These are phyloP conservation scores for Planoprotostelium fungivorum DNA, from an alignment of 78 protist species.

Conservation along the genomic window DNA sequence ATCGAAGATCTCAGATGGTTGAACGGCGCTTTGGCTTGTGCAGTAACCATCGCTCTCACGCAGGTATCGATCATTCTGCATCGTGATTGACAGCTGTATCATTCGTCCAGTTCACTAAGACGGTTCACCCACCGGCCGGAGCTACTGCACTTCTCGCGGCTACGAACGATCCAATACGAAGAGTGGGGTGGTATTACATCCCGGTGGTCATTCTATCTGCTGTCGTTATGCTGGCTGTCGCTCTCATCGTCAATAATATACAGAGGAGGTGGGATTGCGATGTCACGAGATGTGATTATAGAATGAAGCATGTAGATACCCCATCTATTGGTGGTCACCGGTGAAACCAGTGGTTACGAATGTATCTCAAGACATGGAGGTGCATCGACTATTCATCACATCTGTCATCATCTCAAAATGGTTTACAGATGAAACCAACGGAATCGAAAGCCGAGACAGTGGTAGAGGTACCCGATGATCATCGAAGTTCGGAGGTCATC, in stretches of 20 bases:
- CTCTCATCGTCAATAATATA: conserved; percentile 3
- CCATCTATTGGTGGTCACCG: neutral
- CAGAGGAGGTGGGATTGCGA: neutral
- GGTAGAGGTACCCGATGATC: too few species aligned
- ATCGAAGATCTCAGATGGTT: neutral
- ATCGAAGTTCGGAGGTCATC: too few species aligned
- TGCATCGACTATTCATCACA: too few species aligned
- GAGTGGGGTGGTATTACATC: neutral
- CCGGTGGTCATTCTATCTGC: neutral
- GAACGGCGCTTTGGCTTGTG: neutral
- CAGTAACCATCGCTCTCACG: neutral
- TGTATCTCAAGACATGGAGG: neutral
- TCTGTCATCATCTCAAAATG: too few species aligned
- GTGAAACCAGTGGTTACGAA: neutral
- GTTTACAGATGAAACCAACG: too few species aligned
- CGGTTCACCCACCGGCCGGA: conserved; percentile 39
- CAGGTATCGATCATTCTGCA: neutral
- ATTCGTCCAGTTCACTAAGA: conserved; percentile 3
- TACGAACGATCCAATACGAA: neutral
- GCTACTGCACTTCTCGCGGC: conserved; percentile 21
- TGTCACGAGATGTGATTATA: neutral
- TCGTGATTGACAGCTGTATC: neutral
- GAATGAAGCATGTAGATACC: neutral
- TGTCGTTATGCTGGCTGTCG: neutral
- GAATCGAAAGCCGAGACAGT: too few species aligned